Evolutionary conservation across 768 basidiomycete species (phyloP), one percentile per base, ranked within the genome.

Genomic region (Cantharellus anzutake): DNA sequence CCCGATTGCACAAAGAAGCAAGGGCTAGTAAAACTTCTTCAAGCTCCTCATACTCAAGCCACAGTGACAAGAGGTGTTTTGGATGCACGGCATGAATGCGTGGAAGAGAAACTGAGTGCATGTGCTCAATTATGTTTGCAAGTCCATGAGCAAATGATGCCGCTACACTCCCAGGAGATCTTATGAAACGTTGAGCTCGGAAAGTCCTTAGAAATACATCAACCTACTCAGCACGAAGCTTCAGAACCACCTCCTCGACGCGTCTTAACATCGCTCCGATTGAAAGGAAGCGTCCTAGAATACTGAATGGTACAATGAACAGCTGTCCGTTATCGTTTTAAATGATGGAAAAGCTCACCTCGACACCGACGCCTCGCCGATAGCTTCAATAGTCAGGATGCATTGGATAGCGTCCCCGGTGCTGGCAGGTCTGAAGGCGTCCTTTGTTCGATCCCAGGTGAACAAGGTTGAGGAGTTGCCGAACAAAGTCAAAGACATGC

Each of bases 241-340:
- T 63, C 14, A 69, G 68, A 2, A 81, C 63, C 2, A 85, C 66
- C 2, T 70, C 68, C 57, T 90, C 86, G 4, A 89, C 66, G 29
- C 87, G 77, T 51, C 86, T 78, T 42, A 84, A 66, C 2, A 81
- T 67, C 0, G 79, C 80, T 4, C 87, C 87, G 55, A 90, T 80
- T 4, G 72, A 75, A 39, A 86, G 62, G 68, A 89, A 89, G 3
- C 82, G 76, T 42, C 72, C 69, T 34, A 80, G 68, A 3, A 84
- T 67, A 67, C 85, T 87, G 61, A n/a, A 50, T 35, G 16, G 35
- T 29, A 29, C 20, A 56, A 2, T 35, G 59, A 14, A 7, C 38
- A 61, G 40, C 39, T 7, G 52, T 44, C 5, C 48, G 38, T 14
- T 56, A 35, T 11, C 56, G 48, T 35, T 42, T 11, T 16, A 11